Percentiles rank a stretch among this genome's conserved stretches.
Evolutionary conservation across 345 rosid species (phyloP).

Genomic region (Leavenworthia alabamica): DNA sequence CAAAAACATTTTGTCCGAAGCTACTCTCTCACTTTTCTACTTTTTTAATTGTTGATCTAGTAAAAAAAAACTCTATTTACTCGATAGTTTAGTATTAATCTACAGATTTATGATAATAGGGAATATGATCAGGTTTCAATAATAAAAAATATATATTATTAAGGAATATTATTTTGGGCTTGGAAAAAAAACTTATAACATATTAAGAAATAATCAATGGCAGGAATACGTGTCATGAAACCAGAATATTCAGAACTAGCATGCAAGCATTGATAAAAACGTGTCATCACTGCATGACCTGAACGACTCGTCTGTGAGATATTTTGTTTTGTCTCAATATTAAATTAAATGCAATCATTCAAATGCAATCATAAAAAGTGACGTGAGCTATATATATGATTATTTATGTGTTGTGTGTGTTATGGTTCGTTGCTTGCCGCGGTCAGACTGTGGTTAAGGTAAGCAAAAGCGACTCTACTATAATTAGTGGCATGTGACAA

Average conservation of each 20-base stretch:
- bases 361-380: too few species aligned
- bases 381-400: not conserved
- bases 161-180: not conserved
- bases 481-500: not conserved
- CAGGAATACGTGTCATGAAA: not conserved
- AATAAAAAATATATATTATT: too few species aligned
- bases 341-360: not conserved
- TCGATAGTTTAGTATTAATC: not conserved
- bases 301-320: not conserved
- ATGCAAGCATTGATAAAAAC: not conserved
- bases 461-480: not conserved
- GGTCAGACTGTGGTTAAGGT: not conserved
- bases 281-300: not conserved
- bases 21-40: not conserved
- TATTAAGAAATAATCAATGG: not conserved
- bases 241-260: not conserved
- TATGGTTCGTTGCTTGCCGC: slow-evolving; percentile 1
- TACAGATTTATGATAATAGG: not conserved
- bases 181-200: not conserved
- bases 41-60: not conserved
- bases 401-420: not conserved
- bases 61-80: not conserved
- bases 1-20: not conserved
- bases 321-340: not conserved
- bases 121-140: not conserved